Percentiles rank a stretch among this genome's conserved stretches.
Evolutionary conservation across 2,329 filamentous ascomycete species (phyloP).

Genomic region (Ophidiomyces ophidiicola): DNA sequence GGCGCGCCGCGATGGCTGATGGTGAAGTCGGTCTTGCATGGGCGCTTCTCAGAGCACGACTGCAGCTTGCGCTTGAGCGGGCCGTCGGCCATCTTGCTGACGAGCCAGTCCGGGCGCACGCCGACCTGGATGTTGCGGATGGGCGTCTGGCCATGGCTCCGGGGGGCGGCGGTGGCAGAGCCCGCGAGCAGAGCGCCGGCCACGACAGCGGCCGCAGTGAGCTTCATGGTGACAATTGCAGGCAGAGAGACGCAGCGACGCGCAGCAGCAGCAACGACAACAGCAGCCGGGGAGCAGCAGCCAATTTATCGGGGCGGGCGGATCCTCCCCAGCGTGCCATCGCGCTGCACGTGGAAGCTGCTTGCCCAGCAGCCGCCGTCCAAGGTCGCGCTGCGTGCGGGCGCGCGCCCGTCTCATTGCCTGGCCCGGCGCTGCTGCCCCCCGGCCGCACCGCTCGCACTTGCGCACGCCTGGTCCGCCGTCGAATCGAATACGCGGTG

Average conservation of each 20-base stretch:
- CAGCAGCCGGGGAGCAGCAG: background rate
- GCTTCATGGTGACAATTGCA: constrained; percentile 22
- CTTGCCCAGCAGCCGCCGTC: no score
- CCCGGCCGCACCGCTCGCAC: no score
- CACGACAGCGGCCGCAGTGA: constrained; percentile 2
- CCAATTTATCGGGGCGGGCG: no score
- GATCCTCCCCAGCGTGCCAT: no score
- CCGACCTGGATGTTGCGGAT: constrained; percentile 43
- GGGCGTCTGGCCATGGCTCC: background rate
- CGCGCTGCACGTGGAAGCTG: no score
- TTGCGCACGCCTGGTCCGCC: no score
- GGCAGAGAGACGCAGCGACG: constrained; percentile 25
- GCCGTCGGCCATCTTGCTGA: constrained; percentile 50
- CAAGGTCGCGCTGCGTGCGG: no score
- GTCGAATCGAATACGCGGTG: no score
- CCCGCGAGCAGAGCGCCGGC: constrained; percentile 1
- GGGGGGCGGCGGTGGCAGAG: constrained; percentile 5
- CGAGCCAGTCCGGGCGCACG: constrained; percentile 52
- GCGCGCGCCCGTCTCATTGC: no score
- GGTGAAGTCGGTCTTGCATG: constrained; percentile 44
- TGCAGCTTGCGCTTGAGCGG: constrained; percentile 48
- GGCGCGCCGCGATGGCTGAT: constrained; percentile 53
- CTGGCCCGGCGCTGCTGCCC: no score
- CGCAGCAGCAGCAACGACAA: background rate
- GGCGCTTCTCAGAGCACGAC: constrained; percentile 45